phyloP scores from a whole-genome alignment of 345 rosid genomes.

The Dimocarpus longan region DNA sequence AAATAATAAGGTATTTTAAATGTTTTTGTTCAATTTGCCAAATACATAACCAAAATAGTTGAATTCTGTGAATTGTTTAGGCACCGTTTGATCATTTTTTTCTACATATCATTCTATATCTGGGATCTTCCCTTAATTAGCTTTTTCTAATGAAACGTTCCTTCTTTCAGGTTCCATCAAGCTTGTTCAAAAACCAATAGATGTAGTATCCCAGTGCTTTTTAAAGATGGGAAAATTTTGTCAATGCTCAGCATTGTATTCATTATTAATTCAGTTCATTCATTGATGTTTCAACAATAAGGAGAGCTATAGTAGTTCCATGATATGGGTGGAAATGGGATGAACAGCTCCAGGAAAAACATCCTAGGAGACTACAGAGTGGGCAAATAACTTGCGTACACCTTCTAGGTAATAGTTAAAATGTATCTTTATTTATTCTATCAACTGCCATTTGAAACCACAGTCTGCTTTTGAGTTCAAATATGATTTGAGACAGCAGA shows the following conservation, averaged over 20 bases:
- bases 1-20: neutral
- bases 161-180: constrained; percentile 59
- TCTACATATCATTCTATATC: neutral
- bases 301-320: neutral
- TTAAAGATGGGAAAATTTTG: neutral
- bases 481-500: neutral
- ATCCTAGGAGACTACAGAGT: neutral
- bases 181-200: constrained; percentile 47
- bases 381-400: neutral
- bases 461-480: neutral
- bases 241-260: neutral
- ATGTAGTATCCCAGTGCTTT: neutral
- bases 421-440: neutral
- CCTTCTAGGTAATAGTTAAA: constrained; percentile 1
- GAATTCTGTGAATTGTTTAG: neutral
- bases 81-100: neutral
- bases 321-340: neutral
- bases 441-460: neutral
- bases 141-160: neutral
- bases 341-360: neutral
- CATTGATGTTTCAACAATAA: constrained; percentile 9
- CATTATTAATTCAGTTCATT: constrained; percentile 8
- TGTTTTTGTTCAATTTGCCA: neutral
- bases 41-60: neutral
- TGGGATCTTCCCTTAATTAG: neutral